Percentiles rank a stretch among this genome's conserved stretches.
These are phyloP conservation scores for Solanum pennellii DNA, from an alignment of 257 asterid species.

Conservation along the genomic window DNA sequence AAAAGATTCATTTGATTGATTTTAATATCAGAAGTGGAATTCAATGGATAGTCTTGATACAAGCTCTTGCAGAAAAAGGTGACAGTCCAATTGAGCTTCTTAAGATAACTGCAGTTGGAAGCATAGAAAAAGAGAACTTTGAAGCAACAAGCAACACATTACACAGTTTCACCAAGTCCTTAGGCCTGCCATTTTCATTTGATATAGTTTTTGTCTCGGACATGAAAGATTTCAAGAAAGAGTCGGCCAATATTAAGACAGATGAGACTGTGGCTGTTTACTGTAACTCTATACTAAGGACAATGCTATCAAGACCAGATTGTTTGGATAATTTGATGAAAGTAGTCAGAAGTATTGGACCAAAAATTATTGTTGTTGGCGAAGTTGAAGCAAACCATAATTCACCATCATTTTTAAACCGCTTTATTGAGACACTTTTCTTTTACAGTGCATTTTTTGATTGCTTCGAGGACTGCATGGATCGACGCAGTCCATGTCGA, in stretches of 20 bases:
- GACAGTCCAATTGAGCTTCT: slow-evolving; percentile 12
- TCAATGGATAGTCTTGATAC: slow-evolving; percentile 54
- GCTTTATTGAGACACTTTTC: slow-evolving; percentile 45
- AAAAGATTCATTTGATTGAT: slow-evolving; percentile 51
- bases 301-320: slow-evolving; percentile 40
- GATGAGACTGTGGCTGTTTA: slow-evolving; percentile 43
- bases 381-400: slow-evolving; percentile 70
- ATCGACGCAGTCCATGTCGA: slow-evolving; percentile 17
- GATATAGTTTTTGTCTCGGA: slow-evolving; percentile 21
- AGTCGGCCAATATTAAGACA: slow-evolving; percentile 6
- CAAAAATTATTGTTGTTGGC: slow-evolving; percentile 36
- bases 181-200: slow-evolving; percentile 36
- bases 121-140: slow-evolving; percentile 11
- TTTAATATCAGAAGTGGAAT: slow-evolving; percentile 60
- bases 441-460: slow-evolving; percentile 44
- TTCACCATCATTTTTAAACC: slow-evolving; percentile 44
- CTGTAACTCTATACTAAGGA: slow-evolving; percentile 25
- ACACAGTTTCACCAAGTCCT: slow-evolving; percentile 32
- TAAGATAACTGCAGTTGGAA: slow-evolving; percentile 42
- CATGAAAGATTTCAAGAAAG: slow-evolving; percentile 29
- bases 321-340: slow-evolving; percentile 31
- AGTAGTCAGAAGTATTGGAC: slow-evolving; percentile 26
- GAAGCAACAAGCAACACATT: slow-evolving; percentile 39
- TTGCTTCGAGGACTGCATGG: slow-evolving; percentile 56
- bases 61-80: slow-evolving; percentile 33